Evolutionary conservation across 1,284 basidiomycete species (phyloP), one percentile per base, ranked within the genome.

Genomic region (Athelia psychrophila): DNA sequence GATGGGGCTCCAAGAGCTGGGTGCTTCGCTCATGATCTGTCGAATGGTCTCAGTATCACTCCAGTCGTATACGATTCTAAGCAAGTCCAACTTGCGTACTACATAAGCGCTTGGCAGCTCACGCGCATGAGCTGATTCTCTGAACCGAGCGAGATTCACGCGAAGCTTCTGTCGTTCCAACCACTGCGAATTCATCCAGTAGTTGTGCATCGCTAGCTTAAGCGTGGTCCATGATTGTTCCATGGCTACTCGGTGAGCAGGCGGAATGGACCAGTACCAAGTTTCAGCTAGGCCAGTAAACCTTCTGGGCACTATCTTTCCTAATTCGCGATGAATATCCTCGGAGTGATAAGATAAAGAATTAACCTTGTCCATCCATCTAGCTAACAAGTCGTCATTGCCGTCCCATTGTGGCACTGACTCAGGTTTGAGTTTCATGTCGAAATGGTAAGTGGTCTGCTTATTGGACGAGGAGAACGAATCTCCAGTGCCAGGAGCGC

Each of bases 21-120:
- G 58, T 22, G 51, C 60, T 0, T 60, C 59, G 15, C 54, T 48
- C 65, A 69, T 68, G 2, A 69, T 53, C 47, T 68, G 61, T 33
- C 59, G 56, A n/a, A 68, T 68, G 0, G 66, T n/a, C 36, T 64
- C 60, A 2, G 54, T 50, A 35, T 66, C 59, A 10, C 12, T 35
- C 12, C n/a, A 35, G n/a, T 35, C 33, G n/a, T 35, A 35, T 10
- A 35, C n/a, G 10, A 35, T 10, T 12, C 33, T 12, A n/a, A 35
- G 10, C 33, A 35, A 35, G 33, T 35, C 33, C 33, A 35, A 12
- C 33, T 35, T 35, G 10, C 33, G n/a, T 10, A 35, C n/a, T 12
- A 35, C 33, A 35, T 35, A 35, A 10, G 12, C 33, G n/a, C 33
- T 35, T 12, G 33, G 33, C 10, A n/a, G 10, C 33, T 35, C 33